These are phyloP conservation scores for Helianthus tuberosus DNA, from an alignment of 129 eudicot genomes.

Conservation along the genomic window DNA sequence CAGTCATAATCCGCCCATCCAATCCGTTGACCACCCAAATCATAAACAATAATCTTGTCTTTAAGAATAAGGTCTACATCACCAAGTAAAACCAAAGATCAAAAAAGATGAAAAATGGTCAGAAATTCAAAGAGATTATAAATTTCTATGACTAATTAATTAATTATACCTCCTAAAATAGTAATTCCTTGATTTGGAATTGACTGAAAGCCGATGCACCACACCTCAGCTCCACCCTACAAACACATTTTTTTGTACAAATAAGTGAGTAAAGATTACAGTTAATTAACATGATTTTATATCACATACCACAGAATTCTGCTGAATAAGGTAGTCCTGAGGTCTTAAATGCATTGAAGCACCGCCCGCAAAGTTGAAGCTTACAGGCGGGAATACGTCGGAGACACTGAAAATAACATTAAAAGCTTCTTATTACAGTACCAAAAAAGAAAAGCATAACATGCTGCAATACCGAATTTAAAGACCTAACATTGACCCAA, in stretches of 20 bases:
- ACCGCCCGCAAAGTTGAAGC: conserved; percentile 87
- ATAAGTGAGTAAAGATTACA: not conserved
- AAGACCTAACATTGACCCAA: no score
- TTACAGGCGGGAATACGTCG: conserved; percentile 68
- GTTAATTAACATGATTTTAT: not conserved
- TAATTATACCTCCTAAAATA: conserved; percentile 79
- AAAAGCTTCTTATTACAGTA: not conserved
- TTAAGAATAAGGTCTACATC: conserved; percentile 83
- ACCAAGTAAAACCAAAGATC: conserved; percentile 14
- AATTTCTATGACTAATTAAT: no score
- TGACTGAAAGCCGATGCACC: conserved; percentile 90
- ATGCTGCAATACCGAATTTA: no score
- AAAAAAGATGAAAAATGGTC: not conserved
- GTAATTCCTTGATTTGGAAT: conserved; percentile 75
- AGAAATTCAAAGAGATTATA: not conserved
- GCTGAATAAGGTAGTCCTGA: conserved; percentile 89
- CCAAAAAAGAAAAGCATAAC: not conserved
- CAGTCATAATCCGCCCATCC: conserved; percentile 96
- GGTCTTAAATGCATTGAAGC: conserved; percentile 77
- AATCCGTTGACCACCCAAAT: conserved; percentile 82
- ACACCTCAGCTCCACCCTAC: conserved; percentile 79
- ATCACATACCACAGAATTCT: conserved; percentile 68
- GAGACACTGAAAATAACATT: conserved; percentile 51
- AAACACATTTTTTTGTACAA: not conserved
- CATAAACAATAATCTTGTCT: conserved; percentile 84